phyloP scores from a whole-genome alignment of 371 early-diverging fungal species.

The Saksenaea vasiformis region DNA sequence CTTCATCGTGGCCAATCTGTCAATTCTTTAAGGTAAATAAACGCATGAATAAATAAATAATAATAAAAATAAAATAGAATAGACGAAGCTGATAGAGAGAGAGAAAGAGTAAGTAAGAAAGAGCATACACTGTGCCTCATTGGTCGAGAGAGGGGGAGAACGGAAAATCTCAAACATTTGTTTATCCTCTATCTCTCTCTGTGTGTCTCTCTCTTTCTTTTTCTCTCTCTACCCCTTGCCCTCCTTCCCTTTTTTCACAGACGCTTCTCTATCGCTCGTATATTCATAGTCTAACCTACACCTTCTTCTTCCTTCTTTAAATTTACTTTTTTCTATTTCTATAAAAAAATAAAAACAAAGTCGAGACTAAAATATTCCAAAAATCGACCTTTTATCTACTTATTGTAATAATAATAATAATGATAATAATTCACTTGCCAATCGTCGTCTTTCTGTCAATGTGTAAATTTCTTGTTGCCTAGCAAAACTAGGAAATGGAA shows the following conservation, averaged over 20 bases:
- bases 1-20: constrained; percentile 5
- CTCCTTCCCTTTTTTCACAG: constrained; percentile 1
- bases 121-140: neutral
- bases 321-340: neutral
- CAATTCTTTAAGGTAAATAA: constrained; percentile 3
- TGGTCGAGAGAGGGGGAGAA: neutral
- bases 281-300: neutral
- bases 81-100: neutral
- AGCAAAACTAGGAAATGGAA: too few relatives aligned
- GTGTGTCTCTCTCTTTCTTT: too few relatives aligned
- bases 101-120: neutral
- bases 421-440: neutral
- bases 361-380: neutral
- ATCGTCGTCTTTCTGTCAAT: neutral
- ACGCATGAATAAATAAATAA: neutral
- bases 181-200: neutral
- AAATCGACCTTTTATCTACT: neutral
- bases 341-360: neutral
- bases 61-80: neutral
- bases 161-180: neutral
- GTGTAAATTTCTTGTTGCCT: neutral
- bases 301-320: neutral
- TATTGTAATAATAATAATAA: neutral
- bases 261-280: neutral
- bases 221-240: neutral